Base-by-base conservation (phyloP, 2,329 filamentous ascomycete species). In the Penicillium sp. region DNA sequence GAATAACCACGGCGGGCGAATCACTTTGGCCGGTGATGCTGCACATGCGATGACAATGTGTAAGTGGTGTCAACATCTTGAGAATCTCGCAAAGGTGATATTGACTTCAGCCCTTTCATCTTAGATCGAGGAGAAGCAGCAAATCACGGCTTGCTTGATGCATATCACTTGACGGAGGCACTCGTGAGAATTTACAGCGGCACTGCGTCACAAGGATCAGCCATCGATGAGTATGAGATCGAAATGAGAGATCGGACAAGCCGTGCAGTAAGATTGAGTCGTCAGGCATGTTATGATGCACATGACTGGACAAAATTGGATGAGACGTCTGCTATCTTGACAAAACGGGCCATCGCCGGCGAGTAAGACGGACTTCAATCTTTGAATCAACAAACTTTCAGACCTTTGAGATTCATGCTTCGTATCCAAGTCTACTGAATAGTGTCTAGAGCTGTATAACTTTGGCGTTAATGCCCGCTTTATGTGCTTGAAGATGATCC, bases 1-100 rank as follows among this genome's bases (percentile, higher is more conserved):
- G 69, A 56, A 70, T 45, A 70, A 68, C 33, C 49, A 56, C 1
- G 49, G 50, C 15, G 69, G 69, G 2, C 53, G 63, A 13, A 45
- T 71, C 0, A 67, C 66, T 0, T 38, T 71, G 34, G 66, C 62
- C 8, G 67, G 68, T 1, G 68, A 71, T 46, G 66, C 31, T 0
- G 67, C 64, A 1, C 68, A 71, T 53, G 65, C 67, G 0, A 68
- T 70, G 65, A 69, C 63, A 2, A 68, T 68, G 65, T 67, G 65
- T 68, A 60, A 50, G 64, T 55, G 6, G 12, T 29, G 1, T 12
- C 8, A 10, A 12, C 7, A 9, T 29, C 10, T 9, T 29, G 7
- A 29, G 28, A 29, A 29, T 9, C 28, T 12, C 4, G 5, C 7
- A 29, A 29, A n/a, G 10, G 9, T 42, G 2, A 5, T 34, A 34